Evolutionary conservation across 305 asterid species (phyloP).

Genomic region (Fraxinus xanthoxyloides): DNA sequence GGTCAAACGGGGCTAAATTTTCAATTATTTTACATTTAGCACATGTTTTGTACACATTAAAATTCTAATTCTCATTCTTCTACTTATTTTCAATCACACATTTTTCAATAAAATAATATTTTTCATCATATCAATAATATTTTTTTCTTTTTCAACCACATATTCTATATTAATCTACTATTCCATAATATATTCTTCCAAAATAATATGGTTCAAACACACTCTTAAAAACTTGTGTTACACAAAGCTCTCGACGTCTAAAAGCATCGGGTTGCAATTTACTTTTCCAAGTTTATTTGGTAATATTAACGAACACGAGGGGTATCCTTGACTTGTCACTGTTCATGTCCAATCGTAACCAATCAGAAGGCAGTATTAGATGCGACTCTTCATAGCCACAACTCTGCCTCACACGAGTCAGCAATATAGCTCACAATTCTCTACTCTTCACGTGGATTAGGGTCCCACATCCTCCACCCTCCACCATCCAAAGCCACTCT

Average conservation of each 20-base stretch:
- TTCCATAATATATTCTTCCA: no score
- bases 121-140: no score
- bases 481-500: not conserved
- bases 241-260: not conserved
- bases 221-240: not conserved
- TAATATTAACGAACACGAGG: not conserved
- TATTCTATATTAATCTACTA: no score
- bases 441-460: conserved; percentile 24
- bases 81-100: no score
- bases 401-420: conserved; percentile 46
- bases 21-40: not conserved
- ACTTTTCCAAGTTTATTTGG: not conserved
- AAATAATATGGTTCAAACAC: no score
- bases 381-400: conserved; percentile 49
- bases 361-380: conserved; percentile 43
- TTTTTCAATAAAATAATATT: no score
- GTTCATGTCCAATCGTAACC: conserved; percentile 22
- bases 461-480: conserved; percentile 38
- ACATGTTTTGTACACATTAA: no score
- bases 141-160: no score
- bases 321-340: not conserved
- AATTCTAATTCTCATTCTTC: no score
- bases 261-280: not conserved
- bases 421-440: conserved; percentile 29
- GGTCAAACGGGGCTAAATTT: no score